Evolutionary conservation across 768 basidiomycete species (phyloP).

Genomic region (Russula earlei): DNA sequence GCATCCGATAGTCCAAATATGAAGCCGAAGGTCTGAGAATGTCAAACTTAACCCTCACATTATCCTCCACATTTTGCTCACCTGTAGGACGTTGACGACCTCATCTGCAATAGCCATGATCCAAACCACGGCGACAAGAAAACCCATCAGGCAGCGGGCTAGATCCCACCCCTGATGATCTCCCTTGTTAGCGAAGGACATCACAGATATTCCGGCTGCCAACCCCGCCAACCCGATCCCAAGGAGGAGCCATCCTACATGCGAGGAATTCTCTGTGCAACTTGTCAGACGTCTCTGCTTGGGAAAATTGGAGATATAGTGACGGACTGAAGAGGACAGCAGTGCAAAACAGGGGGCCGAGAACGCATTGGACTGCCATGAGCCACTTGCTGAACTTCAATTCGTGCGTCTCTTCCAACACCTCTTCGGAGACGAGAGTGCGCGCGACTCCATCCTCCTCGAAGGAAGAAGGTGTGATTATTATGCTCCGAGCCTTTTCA

Average conservation of each 20-base stretch:
- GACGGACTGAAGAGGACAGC: constrained; percentile 68
- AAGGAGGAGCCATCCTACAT: constrained; percentile 43
- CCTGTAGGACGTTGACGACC: constrained; percentile 84
- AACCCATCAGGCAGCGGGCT: constrained; percentile 82
- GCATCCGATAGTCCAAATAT: constrained; percentile 96
- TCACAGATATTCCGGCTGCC: constrained; percentile 43
- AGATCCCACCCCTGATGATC: constrained; percentile 48
- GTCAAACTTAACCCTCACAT: neutral
- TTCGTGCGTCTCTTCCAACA: constrained; percentile 59
- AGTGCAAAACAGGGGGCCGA: constrained; percentile 74
- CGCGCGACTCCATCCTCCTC: constrained; percentile 70
- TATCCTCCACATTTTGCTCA: constrained; percentile 24
- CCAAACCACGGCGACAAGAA: constrained; percentile 87
- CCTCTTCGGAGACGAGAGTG: constrained; percentile 63
- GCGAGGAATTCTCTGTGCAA: constrained; percentile 35
- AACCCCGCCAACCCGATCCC: constrained; percentile 48
- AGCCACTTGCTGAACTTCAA: constrained; percentile 71
- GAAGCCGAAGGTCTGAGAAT: constrained; percentile 71
- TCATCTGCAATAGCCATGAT: constrained; percentile 98
- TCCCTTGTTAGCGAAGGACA: constrained; percentile 51
- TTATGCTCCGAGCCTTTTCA: constrained; percentile 35
- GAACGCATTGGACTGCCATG: constrained; percentile 70
- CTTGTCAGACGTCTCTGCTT: neutral
- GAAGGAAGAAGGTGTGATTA: constrained; percentile 51
- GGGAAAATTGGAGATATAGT: neutral